Evolutionary conservation across 2,329 filamentous ascomycete species (phyloP), one percentile per base, ranked within the genome.

Genomic region (Cercospora sp.): DNA sequence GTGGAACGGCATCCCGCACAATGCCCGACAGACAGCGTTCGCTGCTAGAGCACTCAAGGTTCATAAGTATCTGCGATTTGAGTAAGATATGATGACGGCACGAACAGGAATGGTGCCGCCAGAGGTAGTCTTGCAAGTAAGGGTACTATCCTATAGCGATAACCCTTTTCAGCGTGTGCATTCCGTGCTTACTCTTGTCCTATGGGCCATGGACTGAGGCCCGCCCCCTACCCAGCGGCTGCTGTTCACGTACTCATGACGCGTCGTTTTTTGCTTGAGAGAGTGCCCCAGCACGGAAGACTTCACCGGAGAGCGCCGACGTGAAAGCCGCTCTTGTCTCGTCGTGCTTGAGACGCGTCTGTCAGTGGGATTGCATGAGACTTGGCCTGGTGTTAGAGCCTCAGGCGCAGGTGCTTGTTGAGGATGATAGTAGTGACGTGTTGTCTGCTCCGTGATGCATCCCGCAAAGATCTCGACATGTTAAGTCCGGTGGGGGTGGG

Each of bases 71-170:
- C 55, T 21, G 53, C 53, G 53, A 57, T 28, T 13, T 57, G 18
- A n/a, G n/a, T 28, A 8, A 57, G 51, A 28, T 30, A 57, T 12
- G 53, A n/a, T 5, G 24, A 13, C 10, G 28, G 10, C 53, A 26
- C 16, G 18, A 58, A n/a, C 53, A 34, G 4, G 53, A 34, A 30
- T 2, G 28, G 34, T 32, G 53, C 30, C 30, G 26, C 30, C 28
- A n/a, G 53, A 13, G 53, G 26, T 2, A 32, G 82, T 1, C 81
- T 82, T 28, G 30, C 53, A 3, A 84, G 70, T 0, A 79, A 80
- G 0, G 82, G 82, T 1, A 84, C 82, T 32, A 83, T 79, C 83
- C 24, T 24, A 24, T 24, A 24, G 24, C 24, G 24, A 24, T 24
- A 24, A 24, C 24, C 24, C 24, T 24, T 24, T 24, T 24, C 24